Percentiles rank a stretch among this genome's conserved stretches.
Evolutionary conservation across 2,329 filamentous ascomycete genomes (phyloP).

Genomic region (Cladobotryum protrusum): DNA sequence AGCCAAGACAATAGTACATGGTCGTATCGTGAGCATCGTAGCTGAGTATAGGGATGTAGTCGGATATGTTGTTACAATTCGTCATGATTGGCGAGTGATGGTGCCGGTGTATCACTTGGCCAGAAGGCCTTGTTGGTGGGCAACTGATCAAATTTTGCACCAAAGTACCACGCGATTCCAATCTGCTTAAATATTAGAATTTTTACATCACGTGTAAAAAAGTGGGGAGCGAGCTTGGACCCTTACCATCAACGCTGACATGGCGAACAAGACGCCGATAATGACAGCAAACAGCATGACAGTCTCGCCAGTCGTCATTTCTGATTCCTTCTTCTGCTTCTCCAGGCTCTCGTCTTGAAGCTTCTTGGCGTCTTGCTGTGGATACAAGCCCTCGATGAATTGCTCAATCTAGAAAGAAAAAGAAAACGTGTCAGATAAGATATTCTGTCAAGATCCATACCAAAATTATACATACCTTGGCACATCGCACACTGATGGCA

Average conservation of each 20-base stretch:
- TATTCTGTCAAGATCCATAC: background rate
- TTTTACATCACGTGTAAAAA: background rate
- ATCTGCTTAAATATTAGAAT: constrained; percentile 47
- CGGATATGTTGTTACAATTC: constrained; percentile 26
- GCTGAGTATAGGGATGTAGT: constrained; percentile 4
- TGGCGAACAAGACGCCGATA: constrained; percentile 59
- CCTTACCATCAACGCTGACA: constrained; percentile 77
- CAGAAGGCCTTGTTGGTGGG: background rate
- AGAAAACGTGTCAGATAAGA: constrained; percentile 13
- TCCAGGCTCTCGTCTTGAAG: constrained; percentile 35
- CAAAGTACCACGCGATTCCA: constrained; percentile 68
- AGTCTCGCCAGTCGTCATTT: constrained; percentile 52
- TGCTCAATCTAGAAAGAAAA: constrained; percentile 79
- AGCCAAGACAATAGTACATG: constrained; percentile 9
- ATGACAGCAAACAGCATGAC: constrained; percentile 62
- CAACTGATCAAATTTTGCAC: constrained; percentile 67
- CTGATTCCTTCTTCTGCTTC: constrained; percentile 34
- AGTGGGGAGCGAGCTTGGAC: constrained; percentile 23
- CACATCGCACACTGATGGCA: constrained; percentile 85
- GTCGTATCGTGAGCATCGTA: constrained; percentile 6
- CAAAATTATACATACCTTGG: constrained; percentile 53
- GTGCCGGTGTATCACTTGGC: constrained; percentile 17
- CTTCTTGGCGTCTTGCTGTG: constrained; percentile 66
- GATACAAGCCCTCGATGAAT: constrained; percentile 92
- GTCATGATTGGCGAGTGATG: constrained; percentile 25